A percentile compares a stretch with the other conserved stretches of the same genome.
Conservation (phyloP, 768 basidiomycete genomes). For the Boletus coccyginus region DNA sequence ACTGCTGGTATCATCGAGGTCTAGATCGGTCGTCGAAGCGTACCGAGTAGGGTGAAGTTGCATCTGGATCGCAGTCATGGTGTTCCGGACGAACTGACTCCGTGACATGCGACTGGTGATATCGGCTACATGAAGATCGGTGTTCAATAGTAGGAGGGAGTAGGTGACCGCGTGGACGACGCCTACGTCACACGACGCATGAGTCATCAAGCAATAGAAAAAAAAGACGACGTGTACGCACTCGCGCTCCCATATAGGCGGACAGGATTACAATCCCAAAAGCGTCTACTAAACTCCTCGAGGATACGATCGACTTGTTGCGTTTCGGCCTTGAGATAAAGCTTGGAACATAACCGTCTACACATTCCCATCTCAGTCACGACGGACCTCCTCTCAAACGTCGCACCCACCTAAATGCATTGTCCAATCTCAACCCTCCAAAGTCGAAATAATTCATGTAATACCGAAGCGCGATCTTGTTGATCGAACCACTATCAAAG, state of each 20-base stretch:
- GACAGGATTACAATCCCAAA: conserved; percentile 87
- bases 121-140: conserved; percentile 96
- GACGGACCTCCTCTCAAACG: not conserved
- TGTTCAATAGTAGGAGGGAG: conserved; percentile 91
- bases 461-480: conserved; percentile 67
- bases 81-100: conserved; percentile 89
- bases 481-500: conserved; percentile 61
- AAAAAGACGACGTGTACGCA: conserved; percentile 37
- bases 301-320: conserved; percentile 98
- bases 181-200: conserved; percentile 41
- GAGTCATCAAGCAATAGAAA: not conserved
- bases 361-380: not conserved
- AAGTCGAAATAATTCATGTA: conserved; percentile 94
- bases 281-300: conserved; percentile 85
- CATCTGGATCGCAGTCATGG: conserved; percentile 79
- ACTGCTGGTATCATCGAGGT: conserved; percentile 65
- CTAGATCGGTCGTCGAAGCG: conserved; percentile 60
- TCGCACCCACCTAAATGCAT: conserved; percentile 74
- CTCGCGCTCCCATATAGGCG: conserved; percentile 82
- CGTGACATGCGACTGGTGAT: conserved; percentile 87
- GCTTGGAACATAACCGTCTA: conserved; percentile 85
- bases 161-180: conserved; percentile 95
- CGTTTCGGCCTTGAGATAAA: conserved; percentile 93
- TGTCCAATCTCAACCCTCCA: conserved; percentile 72
- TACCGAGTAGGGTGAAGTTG: conserved; percentile 60